phyloP scores from a whole-genome alignment of 441 rosid species.

The Cnidoscolus chayamansa region DNA sequence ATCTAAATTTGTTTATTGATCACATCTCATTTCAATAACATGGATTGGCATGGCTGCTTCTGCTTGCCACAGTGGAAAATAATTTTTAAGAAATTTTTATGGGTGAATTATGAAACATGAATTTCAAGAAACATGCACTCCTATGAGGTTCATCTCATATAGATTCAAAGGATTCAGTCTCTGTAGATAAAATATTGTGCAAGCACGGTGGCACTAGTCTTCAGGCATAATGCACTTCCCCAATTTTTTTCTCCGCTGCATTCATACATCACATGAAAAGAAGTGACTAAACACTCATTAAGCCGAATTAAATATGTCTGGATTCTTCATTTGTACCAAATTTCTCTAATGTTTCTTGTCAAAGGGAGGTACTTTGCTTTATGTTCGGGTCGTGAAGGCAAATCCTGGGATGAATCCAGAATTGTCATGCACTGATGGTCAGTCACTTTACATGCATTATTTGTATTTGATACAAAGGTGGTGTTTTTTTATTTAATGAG shows the following conservation, averaged over 20 bases:
- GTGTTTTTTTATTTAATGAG: constrained; percentile 8
- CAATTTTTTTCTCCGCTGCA: neutral
- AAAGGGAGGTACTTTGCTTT: constrained; percentile 77
- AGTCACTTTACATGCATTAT: constrained; percentile 22
- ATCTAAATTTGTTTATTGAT: neutral
- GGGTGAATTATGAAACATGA: neutral
- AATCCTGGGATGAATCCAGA: constrained; percentile 79
- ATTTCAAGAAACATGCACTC: neutral
- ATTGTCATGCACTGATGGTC: constrained; percentile 50
- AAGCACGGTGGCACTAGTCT: neutral
- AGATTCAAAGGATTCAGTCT: neutral
- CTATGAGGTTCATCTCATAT: neutral
- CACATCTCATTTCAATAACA: neutral
- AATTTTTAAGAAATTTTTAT: constrained; percentile 3
- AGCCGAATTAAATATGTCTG: neutral
- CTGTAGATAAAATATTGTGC: neutral
- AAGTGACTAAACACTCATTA: neutral
- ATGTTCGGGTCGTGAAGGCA: constrained; percentile 76
- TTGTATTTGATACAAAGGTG: neutral
- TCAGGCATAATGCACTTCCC: neutral
- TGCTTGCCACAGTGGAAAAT: neutral
- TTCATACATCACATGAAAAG: neutral
- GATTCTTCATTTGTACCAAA: neutral
- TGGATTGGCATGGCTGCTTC: constrained; percentile 2
- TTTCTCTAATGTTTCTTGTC: constrained; percentile 17